A percentile compares a stretch with the other conserved stretches of the same genome.
These are phyloP conservation scores for Ceratobasidium papillatum DNA, from an alignment of 1,284 basidiomycete species.

Conservation along the genomic window DNA sequence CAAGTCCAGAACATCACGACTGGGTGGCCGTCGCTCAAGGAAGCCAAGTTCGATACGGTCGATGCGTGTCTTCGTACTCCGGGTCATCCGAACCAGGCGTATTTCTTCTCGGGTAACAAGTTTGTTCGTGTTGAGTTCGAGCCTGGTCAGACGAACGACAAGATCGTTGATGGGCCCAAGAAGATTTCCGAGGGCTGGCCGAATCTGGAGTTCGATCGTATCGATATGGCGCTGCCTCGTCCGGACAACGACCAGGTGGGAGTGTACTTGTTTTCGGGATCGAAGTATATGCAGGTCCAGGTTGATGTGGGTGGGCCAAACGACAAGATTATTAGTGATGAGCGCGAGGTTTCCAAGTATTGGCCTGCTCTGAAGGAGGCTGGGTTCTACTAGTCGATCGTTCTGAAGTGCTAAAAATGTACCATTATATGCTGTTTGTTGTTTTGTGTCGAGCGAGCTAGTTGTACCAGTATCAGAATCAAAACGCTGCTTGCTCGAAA, in stretches of 20 bases:
- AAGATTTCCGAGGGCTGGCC: background rate
- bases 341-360: slow-evolving; percentile 14
- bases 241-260: background rate
- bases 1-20: background rate
- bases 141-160: background rate
- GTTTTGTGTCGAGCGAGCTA: background rate
- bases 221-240: slow-evolving; percentile 9
- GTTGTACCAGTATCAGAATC: background rate
- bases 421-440: background rate
- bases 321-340: background rate
- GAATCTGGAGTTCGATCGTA: background rate
- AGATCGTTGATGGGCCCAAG: slow-evolving; percentile 11
- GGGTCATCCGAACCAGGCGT: slow-evolving; percentile 6
- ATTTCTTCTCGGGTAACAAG: slow-evolving; percentile 15
- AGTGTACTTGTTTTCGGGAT: slow-evolving; percentile 10
- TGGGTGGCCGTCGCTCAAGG: slow-evolving; percentile 21
- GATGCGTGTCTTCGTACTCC: slow-evolving; percentile 8
- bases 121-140: slow-evolving; percentile 10
- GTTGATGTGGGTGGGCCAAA: slow-evolving; percentile 1
- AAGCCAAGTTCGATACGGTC: slow-evolving; percentile 9
- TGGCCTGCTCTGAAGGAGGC: slow-evolving; percentile 24
- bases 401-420: background rate
- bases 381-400: slow-evolving; percentile 9
- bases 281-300: slow-evolving; percentile 9
- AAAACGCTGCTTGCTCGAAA: background rate